A percentile compares a stretch with the other conserved stretches of the same genome.
Conservation (phyloP, 345 rosid species). For the Rhizophora mangle region DNA sequence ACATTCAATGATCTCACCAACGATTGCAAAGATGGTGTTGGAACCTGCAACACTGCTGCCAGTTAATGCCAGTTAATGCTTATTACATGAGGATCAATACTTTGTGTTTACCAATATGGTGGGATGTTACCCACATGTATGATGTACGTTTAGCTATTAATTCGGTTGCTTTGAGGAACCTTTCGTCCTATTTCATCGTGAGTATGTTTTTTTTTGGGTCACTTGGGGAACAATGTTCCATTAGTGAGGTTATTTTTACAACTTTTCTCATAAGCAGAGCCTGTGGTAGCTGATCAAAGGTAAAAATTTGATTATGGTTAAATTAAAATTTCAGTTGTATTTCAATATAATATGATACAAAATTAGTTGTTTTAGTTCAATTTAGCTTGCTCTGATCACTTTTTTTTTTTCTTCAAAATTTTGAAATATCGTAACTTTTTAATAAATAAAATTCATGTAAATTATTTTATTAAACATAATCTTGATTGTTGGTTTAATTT, state of each 20-base stretch:
- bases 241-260: neutral
- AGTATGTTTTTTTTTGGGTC: neutral
- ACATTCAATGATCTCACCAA: conserved; percentile 91
- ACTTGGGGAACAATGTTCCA: conserved; percentile 18
- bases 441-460: no score
- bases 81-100: conserved; percentile 13
- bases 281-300: no score
- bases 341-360: no score
- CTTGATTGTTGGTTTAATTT: no score
- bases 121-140: conserved; percentile 6
- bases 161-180: conserved; percentile 21
- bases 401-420: no score
- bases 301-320: no score
- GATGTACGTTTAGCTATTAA: conserved; percentile 14
- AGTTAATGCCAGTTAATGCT: conserved; percentile 52
- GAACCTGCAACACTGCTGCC: conserved; percentile 69
- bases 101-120: conserved; percentile 14
- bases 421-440: no score
- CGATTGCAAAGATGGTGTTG: conserved; percentile 86
- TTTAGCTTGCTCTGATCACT: no score
- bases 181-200: conserved; percentile 21
- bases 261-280: neutral
- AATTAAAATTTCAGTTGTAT: no score
- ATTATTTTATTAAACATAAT: no score
- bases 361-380: no score